A percentile compares a stretch with the other conserved stretches of the same genome.
These are phyloP conservation scores for Penicillium capsulatum DNA, from an alignment of 2,329 filamentous ascomycete genomes.

Conservation along the genomic window DNA sequence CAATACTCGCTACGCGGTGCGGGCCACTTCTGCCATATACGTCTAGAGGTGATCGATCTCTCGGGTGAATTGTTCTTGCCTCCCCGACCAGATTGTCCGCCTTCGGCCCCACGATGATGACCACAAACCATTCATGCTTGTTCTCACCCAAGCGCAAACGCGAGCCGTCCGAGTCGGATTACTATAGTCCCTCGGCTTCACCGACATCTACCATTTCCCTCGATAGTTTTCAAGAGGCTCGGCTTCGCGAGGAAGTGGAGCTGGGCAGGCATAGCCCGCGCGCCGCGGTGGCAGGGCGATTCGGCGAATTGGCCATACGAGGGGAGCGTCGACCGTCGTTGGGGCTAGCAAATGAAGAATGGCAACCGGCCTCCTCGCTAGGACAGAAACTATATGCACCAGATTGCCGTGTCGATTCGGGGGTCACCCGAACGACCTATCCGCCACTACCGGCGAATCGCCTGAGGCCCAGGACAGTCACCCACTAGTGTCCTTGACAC, in stretches of 20 bases:
- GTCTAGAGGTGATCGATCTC: conserved; percentile 5
- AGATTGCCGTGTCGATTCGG: conserved; percentile 6
- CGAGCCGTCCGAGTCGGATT: conserved; percentile 30
- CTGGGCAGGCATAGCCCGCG: conserved; percentile 37
- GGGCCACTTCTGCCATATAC: conserved; percentile 4
- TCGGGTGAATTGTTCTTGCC: conserved; percentile 16
- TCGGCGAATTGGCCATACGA: conserved; percentile 40
- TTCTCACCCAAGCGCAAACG: conserved; percentile 36
- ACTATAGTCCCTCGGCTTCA: conserved; percentile 30
- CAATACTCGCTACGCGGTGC: conserved; percentile 11
- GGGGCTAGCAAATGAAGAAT: conserved; percentile 12
- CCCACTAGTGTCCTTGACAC: conserved; percentile 1
- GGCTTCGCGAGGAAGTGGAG: conserved; percentile 31
- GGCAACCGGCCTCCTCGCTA: conserved; percentile 6
- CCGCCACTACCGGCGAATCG: conserved; percentile 8
- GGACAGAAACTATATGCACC: conserved; percentile 14
- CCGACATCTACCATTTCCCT: conserved; percentile 32
- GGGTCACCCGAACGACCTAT: conserved; percentile 20
- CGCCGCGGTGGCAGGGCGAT: conserved; percentile 37
- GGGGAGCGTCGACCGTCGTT: conserved; percentile 25
- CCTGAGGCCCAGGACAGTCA: conserved; percentile 3
- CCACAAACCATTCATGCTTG: conserved; percentile 23
- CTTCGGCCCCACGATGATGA: conserved; percentile 31
- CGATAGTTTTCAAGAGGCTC: conserved; percentile 29
- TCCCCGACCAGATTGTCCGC: conserved; percentile 18